Percentiles rank a stretch among this genome's conserved stretches.
These are phyloP conservation scores for Yamadazyma oceani DNA, from an alignment of 1,139 yeast genomes.

Conservation along the genomic window DNA sequence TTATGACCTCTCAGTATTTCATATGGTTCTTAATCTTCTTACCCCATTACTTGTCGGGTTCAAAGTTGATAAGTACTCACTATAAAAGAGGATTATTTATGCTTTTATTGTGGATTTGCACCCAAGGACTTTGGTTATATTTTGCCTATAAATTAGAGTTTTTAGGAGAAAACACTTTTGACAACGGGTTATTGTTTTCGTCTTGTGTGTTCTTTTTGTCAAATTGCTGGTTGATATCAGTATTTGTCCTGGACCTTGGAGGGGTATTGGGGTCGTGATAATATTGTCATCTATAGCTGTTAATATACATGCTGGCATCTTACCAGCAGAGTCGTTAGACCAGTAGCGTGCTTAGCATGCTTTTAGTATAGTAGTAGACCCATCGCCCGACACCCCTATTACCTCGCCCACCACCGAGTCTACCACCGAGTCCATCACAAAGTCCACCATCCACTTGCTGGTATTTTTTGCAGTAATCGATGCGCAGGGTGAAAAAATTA, in stretches of 20 bases:
- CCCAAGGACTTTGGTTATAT: constrained; percentile 79
- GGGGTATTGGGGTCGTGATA: too few species aligned
- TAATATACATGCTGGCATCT: too few species aligned
- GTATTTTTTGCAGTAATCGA: constrained; percentile 4
- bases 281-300: too few species aligned
- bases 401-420: too few species aligned
- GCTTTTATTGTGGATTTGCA: constrained; percentile 57
- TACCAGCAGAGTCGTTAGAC: too few species aligned
- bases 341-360: too few species aligned
- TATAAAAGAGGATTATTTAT: constrained; percentile 36
- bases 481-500: not conserved
- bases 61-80: constrained; percentile 30
- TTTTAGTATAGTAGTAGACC: too few species aligned
- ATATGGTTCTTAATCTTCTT: constrained; percentile 87
- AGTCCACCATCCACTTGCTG: too few species aligned
- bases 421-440: too few species aligned
- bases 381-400: too few species aligned
- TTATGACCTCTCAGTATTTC: constrained; percentile 90
- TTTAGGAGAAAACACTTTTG: constrained; percentile 66
- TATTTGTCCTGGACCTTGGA: constrained; percentile 48
- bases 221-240: constrained; percentile 65
- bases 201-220: constrained; percentile 66
- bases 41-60: constrained; percentile 64
- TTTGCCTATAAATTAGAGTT: constrained; percentile 83
- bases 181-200: constrained; percentile 57